Base-by-base conservation (phyloP, 768 basidiomycete species). In the Lentinus tigrinus region DNA sequence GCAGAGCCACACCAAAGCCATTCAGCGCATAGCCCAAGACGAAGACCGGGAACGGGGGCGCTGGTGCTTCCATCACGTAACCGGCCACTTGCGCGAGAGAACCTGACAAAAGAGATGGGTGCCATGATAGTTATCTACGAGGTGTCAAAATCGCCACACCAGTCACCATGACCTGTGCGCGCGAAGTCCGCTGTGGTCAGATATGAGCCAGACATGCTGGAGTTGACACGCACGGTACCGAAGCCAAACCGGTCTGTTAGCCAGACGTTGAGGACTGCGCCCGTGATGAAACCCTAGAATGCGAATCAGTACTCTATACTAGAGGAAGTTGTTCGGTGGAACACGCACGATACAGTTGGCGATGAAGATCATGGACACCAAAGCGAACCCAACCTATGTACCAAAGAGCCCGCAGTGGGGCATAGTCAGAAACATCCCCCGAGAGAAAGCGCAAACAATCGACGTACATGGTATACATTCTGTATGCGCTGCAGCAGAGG, bases 401-500 rank as follows among this genome's bases (percentile, higher is more conserved):
- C 14, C 21, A 31, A 31, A 11, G n/a, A n/a, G n/a, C n/a, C n/a
- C 31, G 31, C 31, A 6, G 11, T 7, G 31, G 7, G 31, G 11
- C 31, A 11, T 1, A 11, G 21, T 9, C 10, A 46, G 23, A 2
- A 39, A 7, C 9, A 19, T 13, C 38, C 11, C 19, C 4, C 28
- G 37, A 19, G 8, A 50, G 21, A n/a, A 8, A 34, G 8, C 17
- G n/a, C 4, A 3, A 49, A 49, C 23, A 27, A 2, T 13, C 47
- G 14, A 48, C 72, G 21, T 63, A 81, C 81, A 63, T 75, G 73
- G 66, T 81, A 82, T 67, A 81, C 78, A 8, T 71, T 69, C 68
- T 89, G 89, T 46, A 93, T 85, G 11, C 84, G 78, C 1, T 88
- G 91, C 3, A 93, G 71, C 21, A 94, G 71, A 1, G 91, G 89